Percentiles rank a stretch among this genome's conserved stretches.
phyloP scores from a whole-genome alignment of 2,329 filamentous ascomycete species.

The Metarhizium guizhouense region DNA sequence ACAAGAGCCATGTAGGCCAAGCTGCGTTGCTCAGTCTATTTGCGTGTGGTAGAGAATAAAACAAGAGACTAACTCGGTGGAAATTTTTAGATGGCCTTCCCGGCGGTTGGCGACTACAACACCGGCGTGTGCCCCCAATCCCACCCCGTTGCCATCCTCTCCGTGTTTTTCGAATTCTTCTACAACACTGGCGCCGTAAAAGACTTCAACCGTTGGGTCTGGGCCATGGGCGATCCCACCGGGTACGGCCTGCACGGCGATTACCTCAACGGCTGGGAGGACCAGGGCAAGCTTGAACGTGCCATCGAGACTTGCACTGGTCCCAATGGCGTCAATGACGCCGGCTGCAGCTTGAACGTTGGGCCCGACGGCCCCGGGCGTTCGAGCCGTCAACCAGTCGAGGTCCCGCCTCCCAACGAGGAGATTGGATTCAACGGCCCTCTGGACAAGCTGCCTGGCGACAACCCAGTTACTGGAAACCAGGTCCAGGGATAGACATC shows the following conservation, averaged over 20 bases:
- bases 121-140: slow-evolving; percentile 26
- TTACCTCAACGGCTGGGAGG: slow-evolving; percentile 20
- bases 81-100: slow-evolving; percentile 17
- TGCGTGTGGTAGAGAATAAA: background rate
- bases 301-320: slow-evolving; percentile 19
- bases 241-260: slow-evolving; percentile 21
- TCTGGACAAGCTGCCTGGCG: slow-evolving; percentile 15
- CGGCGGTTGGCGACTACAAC: slow-evolving; percentile 18
- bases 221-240: slow-evolving; percentile 17
- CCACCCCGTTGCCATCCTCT: slow-evolving; percentile 34
- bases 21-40: background rate
- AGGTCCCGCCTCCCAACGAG: slow-evolving; percentile 15
- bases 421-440: slow-evolving; percentile 16
- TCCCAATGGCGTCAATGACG: slow-evolving; percentile 13
- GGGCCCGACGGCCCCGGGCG: slow-evolving; percentile 14
- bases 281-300: slow-evolving; percentile 16
- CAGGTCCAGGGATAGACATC: background rate
- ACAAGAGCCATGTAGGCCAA: slow-evolving; percentile 41
- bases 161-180: slow-evolving; percentile 37
- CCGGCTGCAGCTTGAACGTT: slow-evolving; percentile 16
- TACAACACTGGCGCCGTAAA: slow-evolving; percentile 27
- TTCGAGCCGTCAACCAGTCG: slow-evolving; percentile 9
- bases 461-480: slow-evolving; percentile 15
- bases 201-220: slow-evolving; percentile 18
- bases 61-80: background rate